Evolutionary conservation across 164 flowering plant species (phyloP), one percentile per base, ranked within the genome.

Genomic region (Umbilicus rupestris): DNA sequence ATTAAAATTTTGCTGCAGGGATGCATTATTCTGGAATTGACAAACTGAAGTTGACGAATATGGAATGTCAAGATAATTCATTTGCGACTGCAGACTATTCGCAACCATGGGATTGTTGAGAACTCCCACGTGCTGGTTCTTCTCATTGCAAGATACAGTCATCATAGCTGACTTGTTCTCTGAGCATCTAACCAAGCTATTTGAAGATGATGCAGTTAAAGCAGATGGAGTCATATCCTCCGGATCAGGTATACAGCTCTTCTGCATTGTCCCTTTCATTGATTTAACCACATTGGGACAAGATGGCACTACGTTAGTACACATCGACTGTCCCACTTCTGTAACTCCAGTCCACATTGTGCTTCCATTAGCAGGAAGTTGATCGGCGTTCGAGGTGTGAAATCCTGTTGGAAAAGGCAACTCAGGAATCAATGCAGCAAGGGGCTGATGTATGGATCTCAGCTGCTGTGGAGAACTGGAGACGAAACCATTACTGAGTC

Each of bases 41-140:
- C 92, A 80, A 69, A 78, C 88, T 35, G 94, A 87, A 55, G 97
- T 90, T 68, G 90, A 87, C 5, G 98, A 94, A 73, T 97, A 93
- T 50, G 98, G 82, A 50, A 93, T 73, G 63, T 91, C 98, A 78
- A 94, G 70, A 77, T 81, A 87, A 74, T 89, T 97, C 57, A 85
- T 75, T 57, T 85, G 98, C 29, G 81, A 45, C 28, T 75, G 73
- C 39, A 65, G 65, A 63, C 73, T 78, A 74, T 78, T 83, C 30
- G 74, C 29, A 3, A 12, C 33, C 60, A 55, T 28, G 69, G 67
- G 77, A 86, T 35, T 83, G 66, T 47, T 84, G 95, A 81, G 74
- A 64, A 76, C 63, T 8, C 84, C 86, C 58, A 81, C 84, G 68
- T 73, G 83, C 59, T 80, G 85, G 66, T 63, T 66, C 79, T 81